Percentiles rank a stretch among this genome's conserved stretches.
Evolutionary conservation across 257 asterid genomes (phyloP).

Genomic region (Penstemon eatonii): DNA sequence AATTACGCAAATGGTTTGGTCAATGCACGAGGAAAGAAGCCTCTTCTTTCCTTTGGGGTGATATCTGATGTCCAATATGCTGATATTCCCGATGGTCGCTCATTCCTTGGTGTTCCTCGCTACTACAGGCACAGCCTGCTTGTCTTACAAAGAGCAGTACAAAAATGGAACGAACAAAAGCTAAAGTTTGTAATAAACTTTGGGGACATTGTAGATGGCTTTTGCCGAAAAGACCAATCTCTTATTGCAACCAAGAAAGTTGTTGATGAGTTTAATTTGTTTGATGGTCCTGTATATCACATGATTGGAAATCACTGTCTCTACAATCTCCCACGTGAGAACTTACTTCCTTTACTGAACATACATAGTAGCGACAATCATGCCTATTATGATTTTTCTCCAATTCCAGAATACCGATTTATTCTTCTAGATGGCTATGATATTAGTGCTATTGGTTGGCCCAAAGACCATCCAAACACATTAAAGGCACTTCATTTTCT

Average conservation of each 20-base stretch:
- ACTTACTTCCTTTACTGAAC: constrained; percentile 67
- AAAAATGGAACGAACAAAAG: constrained; percentile 52
- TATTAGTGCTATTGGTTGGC: constrained; percentile 89
- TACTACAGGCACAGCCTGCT: constrained; percentile 79
- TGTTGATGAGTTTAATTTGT: constrained; percentile 46
- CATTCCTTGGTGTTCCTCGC: constrained; percentile 93
- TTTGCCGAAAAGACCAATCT: constrained; percentile 82
- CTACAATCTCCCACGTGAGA: constrained; percentile 89
- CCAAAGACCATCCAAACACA: constrained; percentile 67
- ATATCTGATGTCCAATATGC: constrained; percentile 96
- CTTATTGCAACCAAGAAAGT: constrained; percentile 52
- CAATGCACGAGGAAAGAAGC: constrained; percentile 46
- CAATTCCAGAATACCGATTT: constrained; percentile 69
- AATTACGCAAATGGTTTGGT: constrained; percentile 51
- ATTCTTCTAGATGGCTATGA: constrained; percentile 87
- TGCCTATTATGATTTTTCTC: constrained; percentile 91
- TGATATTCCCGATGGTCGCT: constrained; percentile 85
- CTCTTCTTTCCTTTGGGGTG: constrained; percentile 89
- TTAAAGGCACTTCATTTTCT: constrained; percentile 58
- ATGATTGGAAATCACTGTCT: constrained; percentile 98
- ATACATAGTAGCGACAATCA: constrained; percentile 42
- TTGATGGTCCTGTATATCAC: constrained; percentile 76
- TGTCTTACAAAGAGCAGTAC: constrained; percentile 76
- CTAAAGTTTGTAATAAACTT: constrained; percentile 65
- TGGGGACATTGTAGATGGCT: constrained; percentile 89